Conservation (phyloP, 2,329 filamentous ascomycete species). For the Diaporthe capsici region DNA sequence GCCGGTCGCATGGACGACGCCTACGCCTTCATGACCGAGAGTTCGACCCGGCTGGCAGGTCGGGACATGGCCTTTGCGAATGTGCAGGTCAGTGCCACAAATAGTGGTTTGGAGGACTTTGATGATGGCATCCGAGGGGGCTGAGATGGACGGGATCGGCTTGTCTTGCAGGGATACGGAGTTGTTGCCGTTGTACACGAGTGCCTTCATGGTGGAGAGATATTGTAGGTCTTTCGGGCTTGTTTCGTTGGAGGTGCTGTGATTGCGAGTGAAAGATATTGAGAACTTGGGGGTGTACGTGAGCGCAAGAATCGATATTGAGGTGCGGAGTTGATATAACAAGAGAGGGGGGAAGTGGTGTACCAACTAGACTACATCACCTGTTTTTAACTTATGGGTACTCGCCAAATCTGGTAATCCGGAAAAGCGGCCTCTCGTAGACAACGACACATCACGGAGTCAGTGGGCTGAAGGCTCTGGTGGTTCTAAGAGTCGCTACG, state of each 20-base stretch:
- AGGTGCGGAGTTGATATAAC: not conserved
- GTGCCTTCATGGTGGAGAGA: constrained; percentile 58
- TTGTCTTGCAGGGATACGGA: constrained; percentile 56
- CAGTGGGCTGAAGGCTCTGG: not conserved
- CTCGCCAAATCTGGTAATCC: not conserved
- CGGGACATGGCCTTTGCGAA: constrained; percentile 67
- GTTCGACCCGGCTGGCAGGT: constrained; percentile 60
- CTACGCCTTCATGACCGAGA: constrained; percentile 68
- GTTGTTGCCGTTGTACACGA: constrained; percentile 57
- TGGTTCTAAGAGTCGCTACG: not conserved
- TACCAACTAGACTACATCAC: not conserved
- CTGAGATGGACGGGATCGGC: constrained; percentile 56
- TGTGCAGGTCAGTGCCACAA: constrained; percentile 70
- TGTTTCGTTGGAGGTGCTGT: not conserved
- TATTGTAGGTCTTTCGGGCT: constrained; percentile 29
- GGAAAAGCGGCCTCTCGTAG: not conserved
- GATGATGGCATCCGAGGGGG: constrained; percentile 63
- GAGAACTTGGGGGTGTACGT: not conserved
- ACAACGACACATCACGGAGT: not conserved
- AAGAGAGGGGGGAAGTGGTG: no score
- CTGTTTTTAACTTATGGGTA: not conserved
- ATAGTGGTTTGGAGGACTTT: constrained; percentile 63
- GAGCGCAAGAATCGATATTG: not conserved
- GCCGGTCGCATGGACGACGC: constrained; percentile 61
- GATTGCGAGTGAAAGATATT: not conserved